phyloP scores from a whole-genome alignment of 148 eudicot species.

The Camellia japonica region DNA sequence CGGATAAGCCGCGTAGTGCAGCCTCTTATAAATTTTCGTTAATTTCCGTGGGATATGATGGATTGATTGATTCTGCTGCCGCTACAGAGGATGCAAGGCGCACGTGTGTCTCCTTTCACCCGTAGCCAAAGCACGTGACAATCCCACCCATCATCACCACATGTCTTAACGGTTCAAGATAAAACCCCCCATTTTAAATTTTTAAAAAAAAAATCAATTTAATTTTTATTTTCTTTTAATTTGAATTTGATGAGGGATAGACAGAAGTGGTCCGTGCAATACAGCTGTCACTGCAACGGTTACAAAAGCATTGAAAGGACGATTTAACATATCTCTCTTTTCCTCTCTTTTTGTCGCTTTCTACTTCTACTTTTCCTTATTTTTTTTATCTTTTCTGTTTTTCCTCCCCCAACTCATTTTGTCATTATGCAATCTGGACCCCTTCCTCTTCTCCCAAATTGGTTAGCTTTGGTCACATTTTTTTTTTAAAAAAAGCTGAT shows the following conservation, averaged over 20 bases:
- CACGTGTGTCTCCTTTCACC: conserved; percentile 35
- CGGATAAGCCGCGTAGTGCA: no score
- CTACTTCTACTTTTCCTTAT: not conserved
- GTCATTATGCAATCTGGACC: not conserved
- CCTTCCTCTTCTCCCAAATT: not conserved
- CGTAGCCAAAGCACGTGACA: conserved; percentile 26
- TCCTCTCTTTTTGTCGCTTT: conserved; percentile 14
- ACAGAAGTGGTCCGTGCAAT: not conserved
- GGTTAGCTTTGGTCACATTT: not conserved
- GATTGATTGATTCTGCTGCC: conserved; percentile 2
- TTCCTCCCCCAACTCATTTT: not conserved
- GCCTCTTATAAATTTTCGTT: not conserved
- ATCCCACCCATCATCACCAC: not conserved
- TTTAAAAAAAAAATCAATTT: no score
- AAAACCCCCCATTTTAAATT: not conserved
- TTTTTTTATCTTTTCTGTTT: not conserved
- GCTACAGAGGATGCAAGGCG: conserved; percentile 25
- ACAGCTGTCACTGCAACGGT: conserved; percentile 23
- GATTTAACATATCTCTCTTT: not conserved
- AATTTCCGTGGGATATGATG: not conserved
- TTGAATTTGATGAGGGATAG: no score
- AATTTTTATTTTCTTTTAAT: no score
- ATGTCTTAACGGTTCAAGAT: not conserved
- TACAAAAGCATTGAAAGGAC: conserved; percentile 3
- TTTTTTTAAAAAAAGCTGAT: not conserved